Percentiles rank a stretch among this genome's conserved stretches.
Conservation (phyloP, 2,329 filamentous ascomycete species). For the Colletotrichum musicola region DNA sequence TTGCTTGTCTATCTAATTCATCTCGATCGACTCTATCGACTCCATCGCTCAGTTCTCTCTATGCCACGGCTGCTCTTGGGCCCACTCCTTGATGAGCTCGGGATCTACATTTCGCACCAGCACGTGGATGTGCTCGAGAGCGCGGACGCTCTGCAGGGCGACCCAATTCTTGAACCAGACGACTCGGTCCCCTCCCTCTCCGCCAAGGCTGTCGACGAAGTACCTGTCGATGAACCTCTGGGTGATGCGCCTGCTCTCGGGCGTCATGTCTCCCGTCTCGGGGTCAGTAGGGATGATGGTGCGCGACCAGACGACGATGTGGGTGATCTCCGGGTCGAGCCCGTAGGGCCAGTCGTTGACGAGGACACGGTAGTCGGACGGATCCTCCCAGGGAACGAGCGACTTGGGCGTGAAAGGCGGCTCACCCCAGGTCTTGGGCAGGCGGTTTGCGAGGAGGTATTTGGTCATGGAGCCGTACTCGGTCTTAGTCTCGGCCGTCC, state of each 20-base stretch:
- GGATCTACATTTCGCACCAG: conserved; percentile 68
- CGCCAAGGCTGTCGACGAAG: conserved; percentile 72
- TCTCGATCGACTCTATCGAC: conserved; percentile 11
- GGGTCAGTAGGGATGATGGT: conserved; percentile 81
- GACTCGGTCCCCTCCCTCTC: conserved; percentile 63
- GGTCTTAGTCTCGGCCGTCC: conserved; percentile 76
- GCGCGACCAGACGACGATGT: conserved; percentile 93
- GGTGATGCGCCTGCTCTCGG: conserved; percentile 73
- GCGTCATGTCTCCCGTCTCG: conserved; percentile 78
- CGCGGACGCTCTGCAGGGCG: conserved; percentile 86
- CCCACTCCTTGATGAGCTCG: conserved; percentile 67
- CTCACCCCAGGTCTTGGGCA: conserved; percentile 75
- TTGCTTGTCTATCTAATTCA: conserved; percentile 25
- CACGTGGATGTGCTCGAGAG: conserved; percentile 92
- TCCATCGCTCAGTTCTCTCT: conserved; percentile 36
- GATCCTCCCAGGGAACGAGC: conserved; percentile 62
- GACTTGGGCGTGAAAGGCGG: conserved; percentile 68
- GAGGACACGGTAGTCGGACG: conserved; percentile 76
- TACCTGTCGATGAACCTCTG: conserved; percentile 76
- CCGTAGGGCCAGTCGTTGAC: conserved; percentile 97
- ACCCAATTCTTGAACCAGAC: conserved; percentile 98
- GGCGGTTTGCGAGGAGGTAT: conserved; percentile 80
- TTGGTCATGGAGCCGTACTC: conserved; percentile 84
- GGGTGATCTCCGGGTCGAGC: conserved; percentile 73
- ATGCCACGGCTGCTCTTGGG: conserved; percentile 58